Conservation (phyloP, 2,329 filamentous ascomycete genomes). For the Rhexocercosporidium sp. region DNA sequence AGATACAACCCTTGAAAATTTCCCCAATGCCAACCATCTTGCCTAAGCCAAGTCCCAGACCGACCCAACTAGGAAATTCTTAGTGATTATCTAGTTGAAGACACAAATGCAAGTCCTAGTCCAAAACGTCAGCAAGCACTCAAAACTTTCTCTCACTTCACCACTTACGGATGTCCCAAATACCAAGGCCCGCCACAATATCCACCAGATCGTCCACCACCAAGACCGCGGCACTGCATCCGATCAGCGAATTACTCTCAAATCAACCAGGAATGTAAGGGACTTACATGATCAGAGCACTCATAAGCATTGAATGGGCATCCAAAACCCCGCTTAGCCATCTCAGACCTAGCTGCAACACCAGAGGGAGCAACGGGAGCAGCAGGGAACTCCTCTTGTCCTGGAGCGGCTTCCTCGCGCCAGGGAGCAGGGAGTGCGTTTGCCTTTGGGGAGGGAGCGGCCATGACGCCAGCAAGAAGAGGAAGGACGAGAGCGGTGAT, state of each 20-base stretch:
- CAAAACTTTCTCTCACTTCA: background rate
- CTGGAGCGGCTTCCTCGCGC: background rate
- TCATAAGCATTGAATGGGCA: constrained; percentile 1
- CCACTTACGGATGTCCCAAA: background rate
- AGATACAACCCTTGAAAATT: background rate
- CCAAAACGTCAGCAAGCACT: background rate
- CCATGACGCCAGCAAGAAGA: constrained; percentile 2
- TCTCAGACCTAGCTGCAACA: background rate
- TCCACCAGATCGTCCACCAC: background rate
- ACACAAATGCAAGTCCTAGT: background rate
- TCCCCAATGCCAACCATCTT: background rate
- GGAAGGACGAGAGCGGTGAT: constrained; percentile 3
- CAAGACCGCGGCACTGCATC: background rate
- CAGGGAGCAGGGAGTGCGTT: background rate
- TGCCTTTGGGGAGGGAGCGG: constrained; percentile 4
- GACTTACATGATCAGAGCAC: background rate
- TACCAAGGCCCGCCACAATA: background rate
- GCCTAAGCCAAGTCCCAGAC: background rate
- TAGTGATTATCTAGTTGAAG: background rate
- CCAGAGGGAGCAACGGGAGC: background rate
- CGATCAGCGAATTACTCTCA: background rate
- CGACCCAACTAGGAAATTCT: background rate
- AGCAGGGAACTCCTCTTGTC: constrained; percentile 1
- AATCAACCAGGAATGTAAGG: background rate
- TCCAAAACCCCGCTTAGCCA: constrained; percentile 1